Percentiles rank a stretch among this genome's conserved stretches.
These are phyloP conservation scores for Rhytidhysteron rufulum DNA, from an alignment of 2,329 filamentous ascomycete genomes.

Conservation along the genomic window DNA sequence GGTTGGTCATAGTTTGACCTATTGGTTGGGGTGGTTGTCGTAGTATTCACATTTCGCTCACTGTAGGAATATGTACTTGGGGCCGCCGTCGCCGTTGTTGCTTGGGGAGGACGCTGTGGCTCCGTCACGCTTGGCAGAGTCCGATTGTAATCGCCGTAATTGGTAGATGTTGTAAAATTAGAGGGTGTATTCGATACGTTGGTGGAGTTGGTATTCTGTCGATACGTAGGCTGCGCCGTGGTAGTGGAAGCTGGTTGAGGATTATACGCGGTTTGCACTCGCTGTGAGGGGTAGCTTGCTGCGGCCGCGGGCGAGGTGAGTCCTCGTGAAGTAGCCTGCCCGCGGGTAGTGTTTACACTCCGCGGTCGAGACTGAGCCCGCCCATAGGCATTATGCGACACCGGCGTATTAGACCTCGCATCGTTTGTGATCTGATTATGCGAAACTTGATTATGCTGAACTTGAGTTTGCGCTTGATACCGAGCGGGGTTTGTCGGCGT, in stretches of 20 bases:
- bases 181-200: conserved; percentile 8
- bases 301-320: conserved; percentile 20
- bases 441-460: conserved; percentile 12
- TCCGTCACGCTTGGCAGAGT: conserved; percentile 20
- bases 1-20: conserved; percentile 20
- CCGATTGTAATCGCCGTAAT: conserved; percentile 19
- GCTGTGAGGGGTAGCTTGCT: conserved; percentile 23
- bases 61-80: conserved; percentile 20
- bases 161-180: conserved; percentile 11
- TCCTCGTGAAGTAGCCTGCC: conserved; percentile 14
- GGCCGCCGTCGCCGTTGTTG: conserved; percentile 2
- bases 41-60: conserved; percentile 11
- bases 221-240: conserved; percentile 24
- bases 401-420: conserved; percentile 2
- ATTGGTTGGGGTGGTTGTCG: conserved; percentile 12
- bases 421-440: conserved; percentile 2
- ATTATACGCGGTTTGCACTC: conserved; percentile 16
- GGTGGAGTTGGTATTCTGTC: conserved; percentile 10
- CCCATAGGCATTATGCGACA: conserved; percentile 13
- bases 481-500: conserved; percentile 15
- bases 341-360: conserved; percentile 23
- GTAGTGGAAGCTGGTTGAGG: conserved; percentile 25
- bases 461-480: conserved; percentile 18
- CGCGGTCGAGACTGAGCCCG: conserved; percentile 22
- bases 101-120: conserved; percentile 12